Base-by-base conservation (phyloP, 495 filamentous ascomycete genomes). In the Chaetomium cochliodes region DNA sequence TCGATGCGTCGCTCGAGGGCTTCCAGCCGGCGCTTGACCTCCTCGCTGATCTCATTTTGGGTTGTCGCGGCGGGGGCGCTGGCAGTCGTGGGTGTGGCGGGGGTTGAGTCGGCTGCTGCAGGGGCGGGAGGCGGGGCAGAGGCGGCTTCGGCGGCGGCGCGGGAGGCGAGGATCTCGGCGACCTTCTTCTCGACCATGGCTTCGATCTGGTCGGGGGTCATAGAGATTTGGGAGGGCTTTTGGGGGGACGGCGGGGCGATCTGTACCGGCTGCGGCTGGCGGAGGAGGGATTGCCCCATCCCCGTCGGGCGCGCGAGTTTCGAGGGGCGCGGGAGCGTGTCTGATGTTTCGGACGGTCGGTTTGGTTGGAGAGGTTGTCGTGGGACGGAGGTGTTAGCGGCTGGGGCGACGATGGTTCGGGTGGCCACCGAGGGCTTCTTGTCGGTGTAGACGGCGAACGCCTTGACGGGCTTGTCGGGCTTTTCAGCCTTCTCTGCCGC, bases 131-230 rank as follows among this genome's bases (percentile, higher is more conserved):
- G 33, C 54, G 20, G 54, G 23, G 63, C 9, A 30, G 37, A 42
- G 5, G 33, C 33, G 33, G 60, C 54, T 3, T 70, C 30, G 28
- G 56, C 64, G 0, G 82, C 82, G 0, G 82, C 82, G 28, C 88
- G 85, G 11, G 88, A 84, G 2, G 92, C 92, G 1, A 98, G 78
- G 39, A 94, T 90, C 72, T 96, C 93, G 51, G 88, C 88, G 0
- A 98, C 91, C 67, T 96, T 96, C 70, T 87, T 89, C 72, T 94
- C 90, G 8, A 98, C 91, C 75, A 97, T 86, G 51, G 92, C 91
- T 69, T 97, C 93, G 46, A 96, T 93, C 61, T 84, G 86, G n/a
- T 84, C 87, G 28, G 90, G 88, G 5, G 89, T 90, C 5, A 96
- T 70, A 9, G 77, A 74, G 16, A 77, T 67, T 20, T 50, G 46